phyloP scores from a whole-genome alignment of 768 basidiomycete genomes.

The Lentinula boryana region DNA sequence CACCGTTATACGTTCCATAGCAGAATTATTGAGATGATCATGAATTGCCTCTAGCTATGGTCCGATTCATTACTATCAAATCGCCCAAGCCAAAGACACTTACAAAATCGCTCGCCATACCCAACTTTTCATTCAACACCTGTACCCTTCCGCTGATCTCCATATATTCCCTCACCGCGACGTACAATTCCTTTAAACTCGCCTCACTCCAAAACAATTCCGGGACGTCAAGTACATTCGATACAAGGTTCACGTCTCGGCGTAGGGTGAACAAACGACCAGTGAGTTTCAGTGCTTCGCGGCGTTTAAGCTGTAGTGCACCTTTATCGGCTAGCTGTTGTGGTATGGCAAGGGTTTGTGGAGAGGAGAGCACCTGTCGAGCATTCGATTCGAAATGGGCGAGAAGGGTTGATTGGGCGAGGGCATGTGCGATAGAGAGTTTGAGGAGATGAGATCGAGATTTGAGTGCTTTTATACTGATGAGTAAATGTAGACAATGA shows the following conservation, averaged over 20 bases:
- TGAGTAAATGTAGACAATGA: constrained; percentile 1
- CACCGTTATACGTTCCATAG: constrained; percentile 82
- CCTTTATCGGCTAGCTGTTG: constrained; percentile 77
- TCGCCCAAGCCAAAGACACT: constrained; percentile 20
- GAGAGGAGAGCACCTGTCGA: constrained; percentile 71
- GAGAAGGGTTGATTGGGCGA: constrained; percentile 91
- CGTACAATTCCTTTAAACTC: constrained; percentile 82
- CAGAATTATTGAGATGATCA: constrained; percentile 84
- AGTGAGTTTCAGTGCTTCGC: constrained; percentile 82
- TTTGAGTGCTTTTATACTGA: constrained; percentile 63
- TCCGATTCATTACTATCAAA: background rate
- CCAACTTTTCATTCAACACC: constrained; percentile 83
- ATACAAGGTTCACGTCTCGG: constrained; percentile 85
- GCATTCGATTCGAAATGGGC: constrained; percentile 82
- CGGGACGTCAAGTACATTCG: constrained; percentile 89
- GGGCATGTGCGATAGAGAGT: constrained; percentile 89
- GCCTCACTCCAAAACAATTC: constrained; percentile 96
- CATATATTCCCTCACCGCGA: constrained; percentile 92
- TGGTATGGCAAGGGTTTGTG: constrained; percentile 75
- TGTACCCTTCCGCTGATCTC: constrained; percentile 82
- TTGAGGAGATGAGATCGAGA: constrained; percentile 86
- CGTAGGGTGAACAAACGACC: constrained; percentile 83
- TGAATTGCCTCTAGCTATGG: constrained; percentile 64
- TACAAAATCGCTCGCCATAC: constrained; percentile 85
- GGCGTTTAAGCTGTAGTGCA: constrained; percentile 65